Percentiles rank a stretch among this genome's conserved stretches.
phyloP scores from a whole-genome alignment of 176 grass and related monocot genomes.

The Zizania latifolia region DNA sequence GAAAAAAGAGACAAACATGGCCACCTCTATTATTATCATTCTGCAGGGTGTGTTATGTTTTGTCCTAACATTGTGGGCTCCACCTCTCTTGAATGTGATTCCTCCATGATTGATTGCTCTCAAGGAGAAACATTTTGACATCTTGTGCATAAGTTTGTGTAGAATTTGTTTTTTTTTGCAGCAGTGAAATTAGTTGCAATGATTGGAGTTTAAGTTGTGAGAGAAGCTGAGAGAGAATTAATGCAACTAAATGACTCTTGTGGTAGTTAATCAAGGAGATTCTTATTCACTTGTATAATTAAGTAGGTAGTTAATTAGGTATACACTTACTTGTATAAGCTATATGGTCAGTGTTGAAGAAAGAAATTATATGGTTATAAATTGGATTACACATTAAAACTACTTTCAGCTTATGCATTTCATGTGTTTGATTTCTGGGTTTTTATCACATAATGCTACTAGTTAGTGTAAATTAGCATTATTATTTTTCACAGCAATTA shows the following conservation, averaged over 20 bases:
- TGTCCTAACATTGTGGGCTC: constrained; percentile 32
- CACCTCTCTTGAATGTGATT: constrained; percentile 34
- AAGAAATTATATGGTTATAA: too few relatives aligned
- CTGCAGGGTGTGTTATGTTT: constrained; percentile 30
- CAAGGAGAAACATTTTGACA: neutral
- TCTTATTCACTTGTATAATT: too few relatives aligned
- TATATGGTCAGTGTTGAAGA: too few relatives aligned
- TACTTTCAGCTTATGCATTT: too few relatives aligned
- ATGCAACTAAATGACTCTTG: neutral
- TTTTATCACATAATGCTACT: neutral
- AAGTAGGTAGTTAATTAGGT: too few relatives aligned
- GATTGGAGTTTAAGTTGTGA: neutral
- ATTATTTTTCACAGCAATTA: neutral
- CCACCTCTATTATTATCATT: constrained; percentile 42
- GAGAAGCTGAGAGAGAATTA: neutral
- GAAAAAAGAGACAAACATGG: constrained; percentile 19
- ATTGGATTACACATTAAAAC: too few relatives aligned
- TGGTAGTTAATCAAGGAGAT: too few relatives aligned
- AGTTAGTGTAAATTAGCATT: neutral
- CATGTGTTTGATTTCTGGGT: neutral
- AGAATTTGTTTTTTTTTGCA: neutral
- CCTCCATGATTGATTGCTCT: constrained; percentile 34
- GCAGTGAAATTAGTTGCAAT: neutral
- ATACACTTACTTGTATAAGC: too few relatives aligned
- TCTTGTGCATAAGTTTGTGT: neutral